These are phyloP conservation scores for Ogataea allantospora DNA, from an alignment of 805 yeast species.

Conservation along the genomic window DNA sequence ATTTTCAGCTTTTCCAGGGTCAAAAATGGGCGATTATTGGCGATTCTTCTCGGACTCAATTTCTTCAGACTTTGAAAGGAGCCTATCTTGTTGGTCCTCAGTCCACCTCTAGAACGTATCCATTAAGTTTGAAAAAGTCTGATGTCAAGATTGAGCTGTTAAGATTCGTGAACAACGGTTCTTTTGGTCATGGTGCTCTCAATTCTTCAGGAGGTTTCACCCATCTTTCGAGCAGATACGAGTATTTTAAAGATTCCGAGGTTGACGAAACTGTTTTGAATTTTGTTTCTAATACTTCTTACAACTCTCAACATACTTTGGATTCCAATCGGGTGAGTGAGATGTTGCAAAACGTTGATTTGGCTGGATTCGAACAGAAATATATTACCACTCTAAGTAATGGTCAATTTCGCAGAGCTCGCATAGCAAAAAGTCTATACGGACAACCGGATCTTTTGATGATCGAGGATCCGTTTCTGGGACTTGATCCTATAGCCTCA, in stretches of 20 bases:
- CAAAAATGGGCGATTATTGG: slow-evolving; percentile 60
- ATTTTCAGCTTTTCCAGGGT: slow-evolving; percentile 36
- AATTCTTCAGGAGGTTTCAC: slow-evolving; percentile 48
- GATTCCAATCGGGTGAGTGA: slow-evolving; percentile 38
- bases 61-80: slow-evolving; percentile 58
- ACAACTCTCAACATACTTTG: slow-evolving; percentile 39
- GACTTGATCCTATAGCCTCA: slow-evolving; percentile 78
- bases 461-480: slow-evolving; percentile 90
- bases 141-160: slow-evolving; percentile 40
- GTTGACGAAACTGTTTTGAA: slow-evolving; percentile 69
- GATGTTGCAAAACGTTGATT: slow-evolving; percentile 49
- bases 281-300: slow-evolving; percentile 57
- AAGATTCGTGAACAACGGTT: slow-evolving; percentile 36
- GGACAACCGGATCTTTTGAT: slow-evolving; percentile 62
- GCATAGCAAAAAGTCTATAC: slow-evolving; percentile 74
- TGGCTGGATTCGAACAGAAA: slow-evolving; percentile 57
- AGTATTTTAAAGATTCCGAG: slow-evolving; percentile 72
- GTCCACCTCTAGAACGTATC: slow-evolving; percentile 48
- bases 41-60: slow-evolving; percentile 46
- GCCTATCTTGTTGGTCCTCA: slow-evolving; percentile 53
- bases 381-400: slow-evolving; percentile 89
- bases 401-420: slow-evolving; percentile 90
- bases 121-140: slow-evolving; percentile 47
- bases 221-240: slow-evolving; percentile 87
- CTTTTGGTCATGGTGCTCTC: slow-evolving; percentile 37